phyloP scores from a whole-genome alignment of 2,329 filamentous ascomycete species.

The Botrytis paeoniae region DNA sequence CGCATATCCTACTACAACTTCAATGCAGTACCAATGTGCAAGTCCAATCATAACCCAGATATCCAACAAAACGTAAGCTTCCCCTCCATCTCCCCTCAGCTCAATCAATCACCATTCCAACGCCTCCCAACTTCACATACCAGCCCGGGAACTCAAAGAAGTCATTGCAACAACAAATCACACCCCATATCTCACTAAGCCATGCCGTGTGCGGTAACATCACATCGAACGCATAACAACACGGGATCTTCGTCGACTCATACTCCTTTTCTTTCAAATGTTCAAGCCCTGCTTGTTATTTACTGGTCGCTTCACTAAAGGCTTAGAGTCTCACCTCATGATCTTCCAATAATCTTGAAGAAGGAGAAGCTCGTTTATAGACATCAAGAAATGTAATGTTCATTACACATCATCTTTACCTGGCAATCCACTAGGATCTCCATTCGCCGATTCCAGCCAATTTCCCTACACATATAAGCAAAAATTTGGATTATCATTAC shows the following conservation, averaged over 20 bases:
- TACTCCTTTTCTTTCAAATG: neutral
- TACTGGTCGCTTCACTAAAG: neutral
- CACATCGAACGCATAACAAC: neutral
- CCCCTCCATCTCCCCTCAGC: neutral
- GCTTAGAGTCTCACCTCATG: neutral
- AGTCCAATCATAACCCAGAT: neutral
- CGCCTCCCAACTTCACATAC: neutral
- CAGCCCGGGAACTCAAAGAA: neutral
- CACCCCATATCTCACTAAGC: neutral
- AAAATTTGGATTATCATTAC: accelerated
- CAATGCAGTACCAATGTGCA: accelerated
- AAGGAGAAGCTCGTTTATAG: too few species aligned
- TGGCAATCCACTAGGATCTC: neutral
- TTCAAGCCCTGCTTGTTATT: neutral
- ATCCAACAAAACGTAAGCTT: neutral
- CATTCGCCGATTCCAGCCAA: neutral
- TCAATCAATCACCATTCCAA: neutral
- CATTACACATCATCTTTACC: neutral
- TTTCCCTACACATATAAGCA: neutral
- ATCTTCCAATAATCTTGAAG: neutral
- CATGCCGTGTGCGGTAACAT: neutral
- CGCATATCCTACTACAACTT: neutral
- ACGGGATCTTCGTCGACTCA: neutral
- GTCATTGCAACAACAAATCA: neutral
- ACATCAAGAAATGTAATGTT: neutral